Conservation (phyloP, 805 yeast genomes). For the Myxozyma udenii region DNA sequence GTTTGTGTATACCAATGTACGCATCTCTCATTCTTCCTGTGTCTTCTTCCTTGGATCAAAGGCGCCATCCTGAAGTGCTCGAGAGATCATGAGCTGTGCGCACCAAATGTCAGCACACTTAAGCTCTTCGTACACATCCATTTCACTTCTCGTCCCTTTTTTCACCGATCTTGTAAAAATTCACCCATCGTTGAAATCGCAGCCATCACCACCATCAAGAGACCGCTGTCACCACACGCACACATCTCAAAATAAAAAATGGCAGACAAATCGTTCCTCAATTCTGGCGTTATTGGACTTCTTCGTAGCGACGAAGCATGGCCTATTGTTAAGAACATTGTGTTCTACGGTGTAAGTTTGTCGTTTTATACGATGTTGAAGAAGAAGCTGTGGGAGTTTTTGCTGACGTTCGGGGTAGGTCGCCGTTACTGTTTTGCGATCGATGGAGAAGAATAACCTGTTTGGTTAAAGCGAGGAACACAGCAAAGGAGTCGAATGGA, state of each 20-base stretch:
- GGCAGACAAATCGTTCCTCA: constrained; percentile 9
- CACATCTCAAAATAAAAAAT: constrained; percentile 1
- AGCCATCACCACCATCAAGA: background rate
- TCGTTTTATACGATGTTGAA: background rate
- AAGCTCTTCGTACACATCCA: no score
- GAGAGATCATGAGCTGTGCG: no score
- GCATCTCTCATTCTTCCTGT: no score
- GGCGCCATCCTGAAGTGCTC: no score
- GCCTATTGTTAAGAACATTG: constrained; percentile 23
- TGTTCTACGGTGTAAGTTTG: constrained; percentile 15
- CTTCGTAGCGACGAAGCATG: constrained; percentile 17
- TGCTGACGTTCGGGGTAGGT: constrained; percentile 2
- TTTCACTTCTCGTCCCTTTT: no score
- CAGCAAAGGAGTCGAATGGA: background rate
- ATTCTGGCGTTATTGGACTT: constrained; percentile 5
- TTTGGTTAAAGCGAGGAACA: background rate
- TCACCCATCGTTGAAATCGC: no score
- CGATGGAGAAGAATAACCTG: background rate
- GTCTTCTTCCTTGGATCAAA: no score
- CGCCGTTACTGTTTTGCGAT: constrained; percentile 11
- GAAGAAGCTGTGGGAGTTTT: no score
- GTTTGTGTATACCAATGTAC: no score
- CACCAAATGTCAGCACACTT: no score
- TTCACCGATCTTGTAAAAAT: no score
- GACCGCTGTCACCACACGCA: background rate